These are phyloP conservation scores for Sindora glabra DNA, from an alignment of 306 rosid species.

Conservation along the genomic window DNA sequence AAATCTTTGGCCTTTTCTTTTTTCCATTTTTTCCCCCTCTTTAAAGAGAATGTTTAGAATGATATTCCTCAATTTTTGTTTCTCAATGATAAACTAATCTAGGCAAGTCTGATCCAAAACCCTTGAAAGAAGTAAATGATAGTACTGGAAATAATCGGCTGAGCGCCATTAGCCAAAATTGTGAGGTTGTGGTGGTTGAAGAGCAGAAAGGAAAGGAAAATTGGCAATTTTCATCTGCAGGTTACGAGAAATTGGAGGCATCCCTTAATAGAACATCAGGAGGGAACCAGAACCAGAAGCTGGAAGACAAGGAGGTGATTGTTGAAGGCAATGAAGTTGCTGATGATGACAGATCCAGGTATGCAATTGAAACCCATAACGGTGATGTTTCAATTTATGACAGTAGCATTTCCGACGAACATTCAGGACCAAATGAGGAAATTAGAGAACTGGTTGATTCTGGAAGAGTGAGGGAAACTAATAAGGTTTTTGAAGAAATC, in stretches of 20 bases:
- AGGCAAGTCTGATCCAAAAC: background rate
- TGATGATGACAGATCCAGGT: conserved; percentile 3
- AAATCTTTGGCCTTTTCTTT: conserved; percentile 3
- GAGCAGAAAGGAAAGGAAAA: background rate
- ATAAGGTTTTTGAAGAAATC: conserved; percentile 17
- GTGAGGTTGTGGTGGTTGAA: conserved; percentile 13
- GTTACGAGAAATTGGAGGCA: conserved; percentile 34
- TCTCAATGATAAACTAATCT: background rate
- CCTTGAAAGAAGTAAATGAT: background rate
- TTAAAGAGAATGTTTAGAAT: background rate
- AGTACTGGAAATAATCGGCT: background rate
- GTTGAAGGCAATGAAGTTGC: conserved; percentile 9
- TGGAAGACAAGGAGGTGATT: conserved; percentile 13
- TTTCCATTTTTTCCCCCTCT: too few relatives aligned
- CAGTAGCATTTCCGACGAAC: conserved; percentile 6
- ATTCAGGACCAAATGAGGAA: conserved; percentile 14
- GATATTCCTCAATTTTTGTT: background rate
- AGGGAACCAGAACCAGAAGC: conserved; percentile 10
- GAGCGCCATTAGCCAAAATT: background rate
- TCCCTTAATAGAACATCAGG: conserved; percentile 25
- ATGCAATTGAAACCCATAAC: background rate
- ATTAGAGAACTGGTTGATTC: background rate
- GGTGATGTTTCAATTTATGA: background rate
- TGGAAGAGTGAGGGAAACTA: background rate
- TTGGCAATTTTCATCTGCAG: background rate